Percentiles rank a stretch among this genome's conserved stretches.
phyloP scores from a whole-genome alignment of 768 basidiomycete genomes.

The Ramaria sp. region DNA sequence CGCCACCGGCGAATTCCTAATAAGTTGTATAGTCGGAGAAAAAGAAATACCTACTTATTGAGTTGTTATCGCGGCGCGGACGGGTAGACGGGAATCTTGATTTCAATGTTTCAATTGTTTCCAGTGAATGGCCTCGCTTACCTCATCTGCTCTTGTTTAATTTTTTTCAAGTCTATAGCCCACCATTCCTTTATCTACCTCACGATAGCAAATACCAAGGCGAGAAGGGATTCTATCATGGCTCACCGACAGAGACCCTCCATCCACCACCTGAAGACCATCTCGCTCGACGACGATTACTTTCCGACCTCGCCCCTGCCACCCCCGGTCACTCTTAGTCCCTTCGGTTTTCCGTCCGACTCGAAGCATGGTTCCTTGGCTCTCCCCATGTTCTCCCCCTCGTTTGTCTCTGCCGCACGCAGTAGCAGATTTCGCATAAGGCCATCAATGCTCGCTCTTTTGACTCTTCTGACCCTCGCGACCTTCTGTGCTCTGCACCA shows the following conservation, averaged over 20 bases:
- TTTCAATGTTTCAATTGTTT: no score
- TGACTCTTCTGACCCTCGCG: conserved; percentile 1
- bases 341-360: neutral
- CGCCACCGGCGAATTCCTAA: no score
- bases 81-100: no score
- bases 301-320: neutral
- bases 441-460: conserved; percentile 4
- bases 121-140: no score
- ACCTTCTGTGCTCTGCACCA: conserved; percentile 6
- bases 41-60: no score
- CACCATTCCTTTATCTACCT: neutral
- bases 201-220: neutral
- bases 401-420: neutral
- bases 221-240: neutral
- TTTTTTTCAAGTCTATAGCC: neutral
- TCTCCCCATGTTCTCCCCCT: neutral
- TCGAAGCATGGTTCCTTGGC: neutral
- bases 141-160: neutral
- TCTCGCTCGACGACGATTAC: neutral
- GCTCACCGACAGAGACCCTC: neutral
- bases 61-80: no score
- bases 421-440: neutral
- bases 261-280: neutral
- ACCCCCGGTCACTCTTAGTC: neutral
- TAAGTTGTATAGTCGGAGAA: no score